Percentiles rank a stretch among this genome's conserved stretches.
phyloP scores from a whole-genome alignment of 306 rosid genomes.

The Vicia faba region DNA sequence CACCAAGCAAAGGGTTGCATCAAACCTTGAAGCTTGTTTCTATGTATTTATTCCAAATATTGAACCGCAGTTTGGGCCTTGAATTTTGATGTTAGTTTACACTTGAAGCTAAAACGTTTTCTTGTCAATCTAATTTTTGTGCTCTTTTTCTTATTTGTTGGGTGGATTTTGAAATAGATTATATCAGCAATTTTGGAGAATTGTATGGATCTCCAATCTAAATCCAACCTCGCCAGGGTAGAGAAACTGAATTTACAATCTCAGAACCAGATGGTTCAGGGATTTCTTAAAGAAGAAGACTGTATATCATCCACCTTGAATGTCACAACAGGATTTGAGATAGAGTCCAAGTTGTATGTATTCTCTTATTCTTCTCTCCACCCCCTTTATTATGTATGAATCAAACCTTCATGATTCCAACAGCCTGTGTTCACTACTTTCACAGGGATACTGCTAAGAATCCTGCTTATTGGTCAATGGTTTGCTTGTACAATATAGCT shows the following conservation, averaged over 20 bases:
- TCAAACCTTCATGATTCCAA: constrained; percentile 34
- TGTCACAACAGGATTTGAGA: constrained; percentile 42
- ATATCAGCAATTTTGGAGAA: constrained; percentile 88
- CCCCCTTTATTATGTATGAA: constrained; percentile 34
- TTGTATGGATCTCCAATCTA: constrained; percentile 53
- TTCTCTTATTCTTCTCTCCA: constrained; percentile 25
- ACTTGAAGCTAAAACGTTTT: constrained; percentile 24
- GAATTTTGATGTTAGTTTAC: constrained; percentile 32
- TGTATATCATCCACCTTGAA: constrained; percentile 41
- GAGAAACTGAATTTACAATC: constrained; percentile 53
- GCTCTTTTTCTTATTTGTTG: constrained; percentile 30
- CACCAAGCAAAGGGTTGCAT: constrained; percentile 25
- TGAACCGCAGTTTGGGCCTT: constrained; percentile 24
- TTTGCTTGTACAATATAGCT: constrained; percentile 82
- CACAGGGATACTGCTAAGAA: constrained; percentile 66
- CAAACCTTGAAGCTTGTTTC: constrained; percentile 35
- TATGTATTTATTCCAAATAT: constrained; percentile 16
- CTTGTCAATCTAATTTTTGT: constrained; percentile 28
- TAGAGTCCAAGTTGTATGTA: constrained; percentile 62
- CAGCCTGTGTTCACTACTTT: constrained; percentile 38
- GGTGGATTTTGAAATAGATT: constrained; percentile 60
- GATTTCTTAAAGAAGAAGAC: constrained; percentile 45
- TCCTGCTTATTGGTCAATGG: constrained; percentile 91
- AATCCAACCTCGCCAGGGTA: constrained; percentile 42
- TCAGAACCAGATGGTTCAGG: constrained; percentile 58